Base-by-base conservation (phyloP, 805 yeast species). In the Blastobotrys peoriensis region DNA sequence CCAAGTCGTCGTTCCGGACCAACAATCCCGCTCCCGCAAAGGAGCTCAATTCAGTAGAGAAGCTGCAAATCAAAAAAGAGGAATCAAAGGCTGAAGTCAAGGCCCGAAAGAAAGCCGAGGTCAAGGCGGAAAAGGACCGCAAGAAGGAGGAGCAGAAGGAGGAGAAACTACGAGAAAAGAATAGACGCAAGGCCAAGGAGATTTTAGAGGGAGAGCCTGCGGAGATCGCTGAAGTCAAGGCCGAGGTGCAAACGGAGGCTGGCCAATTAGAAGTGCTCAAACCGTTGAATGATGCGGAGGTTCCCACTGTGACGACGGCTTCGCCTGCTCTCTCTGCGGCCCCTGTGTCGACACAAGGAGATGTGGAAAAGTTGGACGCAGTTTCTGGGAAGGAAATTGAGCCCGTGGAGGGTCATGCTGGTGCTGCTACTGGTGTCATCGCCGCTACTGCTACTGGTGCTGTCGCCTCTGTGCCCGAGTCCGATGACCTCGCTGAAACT, bases 61-160 rank as follows among this genome's bases (percentile, higher is more conserved):
- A 37, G 49, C 41, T 49, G 45, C 40, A 48, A 51, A 25, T 25
- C 13, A 25, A 13, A 13, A 25, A 25, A 25, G 30, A 25, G 13
- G 30, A 25, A 13, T 25, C 30, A 8, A 25, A 25, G 13, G 30
- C 30, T 25, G 30, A 25, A 13, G 13, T 25, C 10, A 25, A 25
- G 30, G 30, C 30, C 30, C 30, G 30, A 8, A 25, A 25, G 30
- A 25, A 25, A 25, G 30, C 30, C 8, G 30, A 25, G 13, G 30
- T 13, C 10, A 25, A 25, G 30, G 30, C 30, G 8, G 30, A 25
- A 25, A 25, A 25, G 30, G 8, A 25, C 13, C 8, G 30, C 8
- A 25, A 25, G 30, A 25, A 25, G 13, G 30, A 25, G 10, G 10
- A 25, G 30, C 10, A 25, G 13, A 25, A 25, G 13, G 30, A 25